Percentiles rank a stretch among this genome's conserved stretches.
Evolutionary conservation across 2,329 filamentous ascomycete genomes (phyloP).

Genomic region (Raffaelea albimanens): DNA sequence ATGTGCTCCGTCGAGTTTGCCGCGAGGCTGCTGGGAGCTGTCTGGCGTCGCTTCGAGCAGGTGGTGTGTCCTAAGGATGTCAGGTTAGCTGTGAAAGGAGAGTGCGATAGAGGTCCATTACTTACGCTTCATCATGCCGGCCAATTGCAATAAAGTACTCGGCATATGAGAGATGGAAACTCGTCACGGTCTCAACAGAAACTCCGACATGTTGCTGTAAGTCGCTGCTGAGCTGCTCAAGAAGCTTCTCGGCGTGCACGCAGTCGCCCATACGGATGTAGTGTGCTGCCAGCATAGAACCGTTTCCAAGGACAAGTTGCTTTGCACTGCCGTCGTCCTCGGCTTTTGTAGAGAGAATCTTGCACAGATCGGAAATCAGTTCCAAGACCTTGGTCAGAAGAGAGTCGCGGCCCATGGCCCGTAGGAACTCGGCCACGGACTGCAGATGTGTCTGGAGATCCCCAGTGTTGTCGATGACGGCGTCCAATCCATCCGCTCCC

Average conservation of each 20-base stretch:
- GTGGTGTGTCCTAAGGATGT: slow-evolving; percentile 5
- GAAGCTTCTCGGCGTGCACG: slow-evolving; percentile 36
- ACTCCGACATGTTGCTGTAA: slow-evolving; percentile 22
- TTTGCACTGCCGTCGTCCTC: slow-evolving; percentile 20
- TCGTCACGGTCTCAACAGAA: slow-evolving; percentile 31
- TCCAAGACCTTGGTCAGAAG: slow-evolving; percentile 38
- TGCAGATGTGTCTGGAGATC: slow-evolving; percentile 39
- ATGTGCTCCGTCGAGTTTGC: not conserved
- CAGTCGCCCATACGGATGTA: slow-evolving; percentile 45
- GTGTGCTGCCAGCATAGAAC: slow-evolving; percentile 40
- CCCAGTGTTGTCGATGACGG: slow-evolving; percentile 41
- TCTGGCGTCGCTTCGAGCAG: slow-evolving; percentile 6
- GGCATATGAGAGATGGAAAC: slow-evolving; percentile 60
- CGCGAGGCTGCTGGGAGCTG: not conserved
- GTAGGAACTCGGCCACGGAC: slow-evolving; percentile 40
- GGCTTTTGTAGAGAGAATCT: slow-evolving; percentile 19
- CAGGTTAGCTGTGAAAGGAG: no score
- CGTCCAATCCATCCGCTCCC: slow-evolving; percentile 30
- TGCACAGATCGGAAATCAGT: slow-evolving; percentile 33
- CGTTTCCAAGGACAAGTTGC: slow-evolving; percentile 28
- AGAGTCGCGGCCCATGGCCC: slow-evolving; percentile 37
- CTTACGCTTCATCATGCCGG: slow-evolving; percentile 51
- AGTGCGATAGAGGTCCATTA: no score
- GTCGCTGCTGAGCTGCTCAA: slow-evolving; percentile 49
- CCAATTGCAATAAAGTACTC: slow-evolving; percentile 66